phyloP scores from a whole-genome alignment of 176 grass and related monocot species.

The Pharus latifolius region DNA sequence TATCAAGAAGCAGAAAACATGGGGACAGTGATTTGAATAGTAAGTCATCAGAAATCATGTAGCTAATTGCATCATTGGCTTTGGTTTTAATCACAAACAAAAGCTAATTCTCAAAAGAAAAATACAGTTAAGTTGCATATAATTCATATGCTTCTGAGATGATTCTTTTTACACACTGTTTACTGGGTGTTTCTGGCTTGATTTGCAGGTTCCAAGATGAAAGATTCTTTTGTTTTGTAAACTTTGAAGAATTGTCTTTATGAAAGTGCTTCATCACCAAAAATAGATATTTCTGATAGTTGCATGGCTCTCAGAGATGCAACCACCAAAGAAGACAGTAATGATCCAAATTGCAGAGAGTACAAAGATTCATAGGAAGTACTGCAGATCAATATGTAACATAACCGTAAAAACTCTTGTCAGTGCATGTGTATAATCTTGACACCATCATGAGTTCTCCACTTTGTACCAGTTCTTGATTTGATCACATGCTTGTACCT shows the following conservation, averaged over 20 bases:
- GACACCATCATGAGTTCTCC: not conserved
- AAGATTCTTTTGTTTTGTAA: not conserved
- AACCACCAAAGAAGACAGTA: not conserved
- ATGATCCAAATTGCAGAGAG: not conserved
- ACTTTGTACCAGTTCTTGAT: not conserved
- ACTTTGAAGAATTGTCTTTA: not conserved
- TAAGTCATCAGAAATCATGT: constrained; percentile 1
- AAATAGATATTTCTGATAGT: not conserved
- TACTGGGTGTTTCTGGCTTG: constrained; percentile 10
- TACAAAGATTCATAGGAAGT: constrained; percentile 5
- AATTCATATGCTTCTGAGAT: no score
- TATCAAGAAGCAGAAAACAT: constrained; percentile 52
- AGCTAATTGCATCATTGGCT: not conserved
- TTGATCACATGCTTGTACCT: not conserved
- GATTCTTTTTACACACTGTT: not conserved
- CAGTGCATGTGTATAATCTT: not conserved
- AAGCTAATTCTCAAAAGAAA: no score
- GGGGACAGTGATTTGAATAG: constrained; percentile 35
- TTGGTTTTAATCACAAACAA: no score
- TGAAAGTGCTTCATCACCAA: not conserved
- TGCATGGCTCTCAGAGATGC: not conserved
- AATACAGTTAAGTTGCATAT: no score
- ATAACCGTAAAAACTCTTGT: not conserved
- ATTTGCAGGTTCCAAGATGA: constrained; percentile 5
- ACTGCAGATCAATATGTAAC: constrained; percentile 1